Percentiles rank a stretch among this genome's conserved stretches.
phyloP scores from a whole-genome alignment of 768 basidiomycete genomes.

The Hypholoma fasciculare region DNA sequence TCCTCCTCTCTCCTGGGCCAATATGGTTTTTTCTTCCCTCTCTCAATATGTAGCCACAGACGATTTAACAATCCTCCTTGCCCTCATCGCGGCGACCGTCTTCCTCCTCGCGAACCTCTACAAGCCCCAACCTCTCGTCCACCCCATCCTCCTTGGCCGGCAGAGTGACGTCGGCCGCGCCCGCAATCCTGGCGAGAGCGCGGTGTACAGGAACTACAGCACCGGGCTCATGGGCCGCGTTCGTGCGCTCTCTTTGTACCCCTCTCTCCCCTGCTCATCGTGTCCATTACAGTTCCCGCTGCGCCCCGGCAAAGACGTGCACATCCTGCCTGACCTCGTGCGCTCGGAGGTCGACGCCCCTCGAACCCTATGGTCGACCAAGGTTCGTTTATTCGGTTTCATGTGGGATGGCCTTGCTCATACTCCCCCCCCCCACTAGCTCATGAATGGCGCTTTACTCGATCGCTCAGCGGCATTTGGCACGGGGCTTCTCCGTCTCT shows the following conservation, averaged over 20 bases:
- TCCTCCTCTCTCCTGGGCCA: too few species aligned
- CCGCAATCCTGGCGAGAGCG: slow-evolving; percentile 79
- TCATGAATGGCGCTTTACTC: slow-evolving; percentile 71
- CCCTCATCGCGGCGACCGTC: slow-evolving; percentile 72
- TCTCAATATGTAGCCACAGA: slow-evolving; percentile 70
- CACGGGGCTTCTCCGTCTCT: slow-evolving; percentile 65
- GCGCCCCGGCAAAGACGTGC: slow-evolving; percentile 70
- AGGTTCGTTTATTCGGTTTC: slow-evolving; percentile 39
- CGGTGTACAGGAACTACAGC: slow-evolving; percentile 88
- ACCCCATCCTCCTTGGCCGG: slow-evolving; percentile 89
- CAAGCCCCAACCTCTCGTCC: slow-evolving; percentile 82
- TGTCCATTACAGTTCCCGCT: slow-evolving; percentile 59
- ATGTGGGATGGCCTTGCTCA: neutral
- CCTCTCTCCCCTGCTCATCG: slow-evolving; percentile 10
- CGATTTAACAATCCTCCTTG: slow-evolving; percentile 77
- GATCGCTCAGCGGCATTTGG: slow-evolving; percentile 72
- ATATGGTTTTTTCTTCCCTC: slow-evolving; percentile 39
- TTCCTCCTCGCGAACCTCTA: slow-evolving; percentile 79
- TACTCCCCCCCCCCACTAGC: slow-evolving; percentile 39
- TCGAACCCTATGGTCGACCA: slow-evolving; percentile 79
- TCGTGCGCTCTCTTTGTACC: slow-evolving; percentile 22
- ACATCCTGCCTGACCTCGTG: slow-evolving; percentile 65
- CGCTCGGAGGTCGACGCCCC: slow-evolving; percentile 64
- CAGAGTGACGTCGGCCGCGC: slow-evolving; percentile 90
- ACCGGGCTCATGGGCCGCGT: slow-evolving; percentile 83